These are phyloP conservation scores for Coniosporium tulheliwenetii DNA, from an alignment of 2,329 filamentous ascomycete genomes.

Conservation along the genomic window DNA sequence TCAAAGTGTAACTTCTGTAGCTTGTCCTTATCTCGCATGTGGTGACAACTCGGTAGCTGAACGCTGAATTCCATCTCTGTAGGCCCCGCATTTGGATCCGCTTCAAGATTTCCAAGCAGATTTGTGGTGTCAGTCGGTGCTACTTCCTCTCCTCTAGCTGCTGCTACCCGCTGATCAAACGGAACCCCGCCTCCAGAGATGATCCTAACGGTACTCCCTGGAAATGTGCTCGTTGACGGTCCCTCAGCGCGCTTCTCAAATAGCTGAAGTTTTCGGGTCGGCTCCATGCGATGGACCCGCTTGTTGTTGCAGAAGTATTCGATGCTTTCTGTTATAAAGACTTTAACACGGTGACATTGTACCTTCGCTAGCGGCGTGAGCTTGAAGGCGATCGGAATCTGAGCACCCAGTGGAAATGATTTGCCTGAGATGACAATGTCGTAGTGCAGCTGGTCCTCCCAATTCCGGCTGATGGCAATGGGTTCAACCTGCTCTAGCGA, in stretches of 20 bases:
- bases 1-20: slow-evolving; percentile 62
- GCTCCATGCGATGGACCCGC: slow-evolving; percentile 70
- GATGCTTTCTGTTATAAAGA: slow-evolving; percentile 77
- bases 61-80: slow-evolving; percentile 94
- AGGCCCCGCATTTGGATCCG: slow-evolving; percentile 64
- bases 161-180: slow-evolving; percentile 41
- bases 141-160: slow-evolving; percentile 39
- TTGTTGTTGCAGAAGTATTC: slow-evolving; percentile 84
- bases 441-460: slow-evolving; percentile 92
- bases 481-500: slow-evolving; percentile 85
- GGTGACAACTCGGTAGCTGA: slow-evolving; percentile 75
- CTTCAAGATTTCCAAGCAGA: slow-evolving; percentile 63
- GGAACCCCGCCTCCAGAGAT: slow-evolving; percentile 68
- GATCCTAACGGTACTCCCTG: slow-evolving; percentile 60
- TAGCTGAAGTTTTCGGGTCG: slow-evolving; percentile 66
- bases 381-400: slow-evolving; percentile 88
- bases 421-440: slow-evolving; percentile 94
- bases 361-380: slow-evolving; percentile 86
- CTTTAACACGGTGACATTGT: slow-evolving; percentile 82
- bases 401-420: slow-evolving; percentile 76
- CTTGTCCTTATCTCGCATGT: slow-evolving; percentile 60
- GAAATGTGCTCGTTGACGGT: slow-evolving; percentile 55
- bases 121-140: slow-evolving; percentile 45
- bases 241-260: slow-evolving; percentile 80
- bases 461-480: slow-evolving; percentile 82